Evolutionary conservation across 345 rosid species (phyloP), one percentile per base, ranked within the genome.

Genomic region (Eucalyptus fibrosa): DNA sequence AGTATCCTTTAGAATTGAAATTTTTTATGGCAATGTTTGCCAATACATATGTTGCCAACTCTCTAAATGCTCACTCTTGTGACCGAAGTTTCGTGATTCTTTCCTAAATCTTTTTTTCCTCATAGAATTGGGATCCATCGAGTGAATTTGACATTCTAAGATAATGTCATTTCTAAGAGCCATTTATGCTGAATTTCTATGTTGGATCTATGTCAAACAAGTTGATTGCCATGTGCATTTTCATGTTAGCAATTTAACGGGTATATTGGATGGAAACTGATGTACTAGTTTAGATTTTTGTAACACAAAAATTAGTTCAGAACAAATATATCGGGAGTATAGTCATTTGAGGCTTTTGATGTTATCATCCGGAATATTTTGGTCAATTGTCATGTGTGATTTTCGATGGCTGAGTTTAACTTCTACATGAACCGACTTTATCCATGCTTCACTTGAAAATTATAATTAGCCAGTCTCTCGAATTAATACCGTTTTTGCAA

Each of bases 221-320:
- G 23, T 69, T 0, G 2, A 69, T 32, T 17, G 12, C 7, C 24
- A 16, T 9, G 34, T 32, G 4, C 19, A 17, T 32, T 67, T 67
- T 9, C 23, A 32, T 17, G 24, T 32, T 32, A 4, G 11, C 12
- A 67, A 67, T 60, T 13, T 67, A 32, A 67, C 0, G 0, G 18
- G 10, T 32, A 32, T n/a, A 16, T 67, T 67, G 42, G 81, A 69
- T 69, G 42, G 12, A 69, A 17, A 18, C 7, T 0, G 0, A 34
- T 17, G 40, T 69, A 67, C 23, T 1, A 32, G 12, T 8, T 69
- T 32, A 69, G 23, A 69, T 69, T 69, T 69, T 32, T 1, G 0
- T 17, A 32, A 32, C 7, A 32, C 1, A 32, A 67, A 32, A 67
- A 32, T 16, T 32, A 16, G 7, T 69, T 19, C 0, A 1, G 3